Percentiles rank a stretch among this genome's conserved stretches.
Conservation (phyloP, 176 grass and related monocot species). For the Oryza longistaminata region DNA sequence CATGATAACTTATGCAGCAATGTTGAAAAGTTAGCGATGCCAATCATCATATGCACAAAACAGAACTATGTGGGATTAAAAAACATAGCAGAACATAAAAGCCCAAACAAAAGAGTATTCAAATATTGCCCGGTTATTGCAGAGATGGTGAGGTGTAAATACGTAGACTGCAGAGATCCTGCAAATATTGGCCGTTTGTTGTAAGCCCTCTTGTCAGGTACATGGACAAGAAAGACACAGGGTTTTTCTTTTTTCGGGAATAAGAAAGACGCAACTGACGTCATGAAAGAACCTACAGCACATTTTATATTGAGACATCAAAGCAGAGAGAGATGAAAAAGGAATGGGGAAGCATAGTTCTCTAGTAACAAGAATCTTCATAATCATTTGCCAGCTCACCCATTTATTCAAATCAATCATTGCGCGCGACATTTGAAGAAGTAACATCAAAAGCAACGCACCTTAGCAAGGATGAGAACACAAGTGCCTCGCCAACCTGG, state of each 20-base stretch:
- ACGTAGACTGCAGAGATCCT: neutral
- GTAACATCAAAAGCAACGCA: conserved; percentile 37
- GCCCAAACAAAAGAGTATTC: neutral
- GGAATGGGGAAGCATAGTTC: neutral
- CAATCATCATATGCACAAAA: neutral
- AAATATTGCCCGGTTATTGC: neutral
- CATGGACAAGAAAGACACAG: conserved; percentile 1
- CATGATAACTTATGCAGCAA: neutral
- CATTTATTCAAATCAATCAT: conserved; percentile 27
- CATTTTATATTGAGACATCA: neutral
- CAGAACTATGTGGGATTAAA: neutral
- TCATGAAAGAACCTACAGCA: neutral
- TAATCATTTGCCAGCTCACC: neutral
- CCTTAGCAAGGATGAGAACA: conserved; percentile 93
- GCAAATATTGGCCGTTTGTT: conserved; percentile 31
- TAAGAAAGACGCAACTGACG: conserved; percentile 7
- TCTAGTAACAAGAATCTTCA: neutral
- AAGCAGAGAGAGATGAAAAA: neutral
- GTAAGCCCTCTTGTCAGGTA: neutral
- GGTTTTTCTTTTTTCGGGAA: too few relatives aligned
- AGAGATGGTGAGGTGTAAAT: conserved; percentile 7
- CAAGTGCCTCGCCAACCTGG: conserved; percentile 85
- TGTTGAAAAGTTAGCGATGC: neutral
- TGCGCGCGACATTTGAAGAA: conserved; percentile 10
- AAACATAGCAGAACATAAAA: neutral